Evolutionary conservation across 2,329 filamentous ascomycete species (phyloP).

Genomic region (Colletotrichum lupini): DNA sequence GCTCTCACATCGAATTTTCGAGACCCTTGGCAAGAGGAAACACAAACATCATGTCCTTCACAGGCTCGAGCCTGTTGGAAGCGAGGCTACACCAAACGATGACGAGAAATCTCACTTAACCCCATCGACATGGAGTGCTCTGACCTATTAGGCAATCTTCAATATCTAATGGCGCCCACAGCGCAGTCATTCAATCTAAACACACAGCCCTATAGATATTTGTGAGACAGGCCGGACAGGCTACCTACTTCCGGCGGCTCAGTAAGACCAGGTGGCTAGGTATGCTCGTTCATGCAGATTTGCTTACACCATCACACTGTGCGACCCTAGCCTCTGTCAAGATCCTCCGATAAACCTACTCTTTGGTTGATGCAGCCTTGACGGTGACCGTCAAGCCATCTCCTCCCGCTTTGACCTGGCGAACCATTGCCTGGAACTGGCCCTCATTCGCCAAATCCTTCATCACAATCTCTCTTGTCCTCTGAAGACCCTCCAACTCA

Average conservation of each 20-base stretch:
- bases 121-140: too few relatives aligned
- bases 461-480: constrained; percentile 66
- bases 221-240: background rate
- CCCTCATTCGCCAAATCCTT: constrained; percentile 50
- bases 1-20: background rate
- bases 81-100: background rate
- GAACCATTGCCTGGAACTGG: constrained; percentile 1
- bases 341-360: background rate
- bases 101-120: background rate
- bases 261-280: background rate
- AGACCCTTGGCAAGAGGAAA: background rate
- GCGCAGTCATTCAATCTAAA: background rate
- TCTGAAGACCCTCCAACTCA: constrained; percentile 62
- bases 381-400: background rate
- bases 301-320: background rate
- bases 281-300: background rate
- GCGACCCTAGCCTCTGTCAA: background rate
- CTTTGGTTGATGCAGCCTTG: background rate
- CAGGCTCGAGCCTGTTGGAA: background rate
- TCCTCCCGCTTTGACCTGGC: background rate
- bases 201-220: background rate
- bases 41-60: too few relatives aligned
- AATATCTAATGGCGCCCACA: background rate
- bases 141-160: too few relatives aligned
- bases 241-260: too few relatives aligned